phyloP scores from a whole-genome alignment of 345 rosid species.

The Capsella bursapastoris region DNA sequence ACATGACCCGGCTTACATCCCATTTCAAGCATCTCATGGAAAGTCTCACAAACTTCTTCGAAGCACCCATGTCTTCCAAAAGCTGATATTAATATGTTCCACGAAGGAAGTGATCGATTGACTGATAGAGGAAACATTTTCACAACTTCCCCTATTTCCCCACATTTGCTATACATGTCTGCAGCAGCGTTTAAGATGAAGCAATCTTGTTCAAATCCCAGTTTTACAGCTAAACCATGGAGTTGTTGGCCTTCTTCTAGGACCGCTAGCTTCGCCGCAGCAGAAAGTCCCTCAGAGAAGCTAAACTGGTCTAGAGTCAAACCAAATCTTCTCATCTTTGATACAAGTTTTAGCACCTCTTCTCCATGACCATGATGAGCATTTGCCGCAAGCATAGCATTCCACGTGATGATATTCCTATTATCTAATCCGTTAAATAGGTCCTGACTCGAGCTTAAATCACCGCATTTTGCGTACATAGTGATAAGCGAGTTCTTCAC shows the following conservation, averaged over 20 bases:
- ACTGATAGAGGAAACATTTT: constrained; percentile 58
- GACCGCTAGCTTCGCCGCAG: constrained; percentile 73
- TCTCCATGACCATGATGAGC: constrained; percentile 69
- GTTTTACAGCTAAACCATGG: constrained; percentile 66
- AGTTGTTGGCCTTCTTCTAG: constrained; percentile 92
- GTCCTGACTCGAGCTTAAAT: constrained; percentile 57
- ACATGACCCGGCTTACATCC: constrained; percentile 75
- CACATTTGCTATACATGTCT: constrained; percentile 95
- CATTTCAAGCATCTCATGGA: constrained; percentile 70
- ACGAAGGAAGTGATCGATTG: constrained; percentile 61
- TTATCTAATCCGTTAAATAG: constrained; percentile 56
- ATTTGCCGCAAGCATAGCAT: constrained; percentile 72
- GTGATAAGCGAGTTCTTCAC: constrained; percentile 77
- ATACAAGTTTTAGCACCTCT: constrained; percentile 69
- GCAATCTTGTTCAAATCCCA: constrained; percentile 61
- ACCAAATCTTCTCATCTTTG: constrained; percentile 58
- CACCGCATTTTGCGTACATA: constrained; percentile 85
- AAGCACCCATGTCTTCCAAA: constrained; percentile 78
- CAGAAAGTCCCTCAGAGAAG: constrained; percentile 77
- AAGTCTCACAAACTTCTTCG: constrained; percentile 65
- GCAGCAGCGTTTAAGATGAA: constrained; percentile 69
- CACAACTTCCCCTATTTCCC: constrained; percentile 63
- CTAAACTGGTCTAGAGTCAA: constrained; percentile 73
- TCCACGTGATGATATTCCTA: constrained; percentile 71
- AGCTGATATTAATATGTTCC: constrained; percentile 85